Evolutionary conservation across 129 eudicot genomes (phyloP).

Genomic region (Chrysanthemum makinoi): DNA sequence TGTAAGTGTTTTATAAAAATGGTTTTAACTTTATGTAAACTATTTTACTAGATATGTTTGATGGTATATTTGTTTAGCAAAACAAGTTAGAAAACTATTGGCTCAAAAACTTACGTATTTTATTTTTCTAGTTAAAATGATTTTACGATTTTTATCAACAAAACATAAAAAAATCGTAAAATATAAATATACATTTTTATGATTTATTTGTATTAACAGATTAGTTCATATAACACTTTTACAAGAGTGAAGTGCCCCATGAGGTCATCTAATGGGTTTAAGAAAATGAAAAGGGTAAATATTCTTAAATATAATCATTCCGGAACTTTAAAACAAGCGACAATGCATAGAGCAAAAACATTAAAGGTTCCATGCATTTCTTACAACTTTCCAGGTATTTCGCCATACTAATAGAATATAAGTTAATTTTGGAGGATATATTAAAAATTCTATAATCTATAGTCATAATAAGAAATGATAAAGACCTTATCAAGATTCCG

Average conservation of each 20-base stretch:
- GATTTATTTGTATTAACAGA: too few relatives aligned
- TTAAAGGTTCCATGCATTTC: slow-evolving; percentile 57
- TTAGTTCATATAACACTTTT: slow-evolving; percentile 30
- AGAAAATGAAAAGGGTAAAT: slow-evolving; percentile 34
- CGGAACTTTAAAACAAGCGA: slow-evolving; percentile 25
- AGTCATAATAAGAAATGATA: slow-evolving; percentile 8
- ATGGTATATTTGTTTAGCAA: too few relatives aligned
- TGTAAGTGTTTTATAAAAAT: too few relatives aligned
- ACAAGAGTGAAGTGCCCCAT: slow-evolving; percentile 38
- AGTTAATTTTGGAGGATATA: slow-evolving; percentile 10
- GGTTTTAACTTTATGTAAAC: too few relatives aligned
- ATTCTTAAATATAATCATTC: slow-evolving; percentile 31
- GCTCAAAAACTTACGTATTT: too few relatives aligned
- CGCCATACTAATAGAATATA: neutral
- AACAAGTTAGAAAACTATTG: too few relatives aligned
- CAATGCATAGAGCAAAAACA: slow-evolving; percentile 28
- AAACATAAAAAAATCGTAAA: too few relatives aligned
- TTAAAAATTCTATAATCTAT: neutral
- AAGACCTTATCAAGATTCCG: neutral
- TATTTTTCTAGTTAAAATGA: neutral
- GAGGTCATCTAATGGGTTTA: slow-evolving; percentile 34
- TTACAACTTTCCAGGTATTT: slow-evolving; percentile 59
- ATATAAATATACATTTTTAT: too few relatives aligned
- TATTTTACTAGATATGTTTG: too few relatives aligned
- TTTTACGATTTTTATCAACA: neutral